A percentile compares a stretch with the other conserved stretches of the same genome.
Conservation (phyloP, 768 basidiomycete species). For the Suillus paluster region DNA sequence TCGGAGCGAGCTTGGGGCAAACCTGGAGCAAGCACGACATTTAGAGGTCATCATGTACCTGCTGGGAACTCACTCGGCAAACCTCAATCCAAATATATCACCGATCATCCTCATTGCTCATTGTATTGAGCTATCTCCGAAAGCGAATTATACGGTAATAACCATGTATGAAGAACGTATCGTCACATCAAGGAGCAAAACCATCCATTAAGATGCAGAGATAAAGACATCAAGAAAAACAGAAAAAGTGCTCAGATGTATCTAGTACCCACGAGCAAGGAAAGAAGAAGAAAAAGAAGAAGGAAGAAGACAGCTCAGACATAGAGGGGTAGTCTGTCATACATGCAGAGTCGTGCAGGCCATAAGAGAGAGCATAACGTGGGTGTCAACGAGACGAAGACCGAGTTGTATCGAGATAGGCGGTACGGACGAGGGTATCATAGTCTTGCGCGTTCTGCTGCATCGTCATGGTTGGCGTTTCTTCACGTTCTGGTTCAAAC, state of each 20-base stretch:
- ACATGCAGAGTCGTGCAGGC: slow-evolving; percentile 39
- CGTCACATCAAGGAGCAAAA: slow-evolving; percentile 2
- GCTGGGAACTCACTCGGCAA: too few species aligned
- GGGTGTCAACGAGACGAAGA: slow-evolving; percentile 34
- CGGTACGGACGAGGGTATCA: slow-evolving; percentile 29
- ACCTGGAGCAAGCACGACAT: slow-evolving; percentile 1
- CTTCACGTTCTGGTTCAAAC: slow-evolving; percentile 97
- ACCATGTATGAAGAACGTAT: background rate
- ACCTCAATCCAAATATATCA: slow-evolving; percentile 1
- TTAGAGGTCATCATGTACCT: slow-evolving; percentile 3
- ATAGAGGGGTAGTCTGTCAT: slow-evolving; percentile 41
- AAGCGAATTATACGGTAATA: slow-evolving; percentile 5
- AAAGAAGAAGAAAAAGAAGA: slow-evolving; percentile 28
- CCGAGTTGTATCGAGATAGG: slow-evolving; percentile 27
- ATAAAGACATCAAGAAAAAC: background rate
- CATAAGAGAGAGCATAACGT: slow-evolving; percentile 40
- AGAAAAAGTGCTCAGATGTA: background rate
- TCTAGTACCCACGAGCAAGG: slow-evolving; percentile 14
- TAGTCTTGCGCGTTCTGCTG: slow-evolving; percentile 19
- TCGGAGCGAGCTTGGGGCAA: too few species aligned
- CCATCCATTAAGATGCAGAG: slow-evolving; percentile 5
- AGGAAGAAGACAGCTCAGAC: slow-evolving; percentile 23
- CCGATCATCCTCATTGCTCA: background rate
- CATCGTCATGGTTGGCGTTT: slow-evolving; percentile 72
- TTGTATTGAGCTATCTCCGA: background rate